Conservation (phyloP, 1,284 basidiomycete genomes). For the Psilocybe mexicana region DNA sequence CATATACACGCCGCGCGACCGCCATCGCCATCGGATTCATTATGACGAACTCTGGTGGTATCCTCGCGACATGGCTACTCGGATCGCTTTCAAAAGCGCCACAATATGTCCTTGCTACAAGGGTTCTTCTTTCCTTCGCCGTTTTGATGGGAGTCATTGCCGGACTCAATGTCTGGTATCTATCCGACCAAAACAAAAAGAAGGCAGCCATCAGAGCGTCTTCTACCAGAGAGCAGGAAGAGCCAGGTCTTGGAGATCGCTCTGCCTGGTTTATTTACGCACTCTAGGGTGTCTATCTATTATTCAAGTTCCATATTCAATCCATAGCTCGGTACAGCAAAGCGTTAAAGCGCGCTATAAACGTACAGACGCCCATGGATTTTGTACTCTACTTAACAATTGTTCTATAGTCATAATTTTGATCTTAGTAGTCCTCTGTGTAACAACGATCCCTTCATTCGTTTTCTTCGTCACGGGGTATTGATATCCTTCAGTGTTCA, state of each 20-base stretch:
- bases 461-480: too few relatives aligned
- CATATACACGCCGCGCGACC: constrained; percentile 50
- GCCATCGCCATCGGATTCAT: constrained; percentile 54
- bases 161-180: constrained; percentile 31
- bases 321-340: background rate
- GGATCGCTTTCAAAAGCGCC: constrained; percentile 44
- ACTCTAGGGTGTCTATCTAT: constrained; percentile 17
- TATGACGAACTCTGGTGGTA: constrained; percentile 51
- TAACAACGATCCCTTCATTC: too few relatives aligned
- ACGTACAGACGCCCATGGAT: too few relatives aligned
- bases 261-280: constrained; percentile 42
- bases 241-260: constrained; percentile 34
- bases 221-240: constrained; percentile 24
- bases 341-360: too few relatives aligned
- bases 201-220: constrained; percentile 28
- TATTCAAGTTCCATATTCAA: background rate
- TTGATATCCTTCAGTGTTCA: too few relatives aligned
- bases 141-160: constrained; percentile 34
- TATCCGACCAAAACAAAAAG: constrained; percentile 36
- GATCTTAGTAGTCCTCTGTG: too few relatives aligned
- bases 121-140: constrained; percentile 38
- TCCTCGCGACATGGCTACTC: constrained; percentile 45
- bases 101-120: constrained; percentile 41
- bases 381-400: too few relatives aligned
- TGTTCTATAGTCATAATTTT: too few relatives aligned